A percentile compares a stretch with the other conserved stretches of the same genome.
phyloP scores from a whole-genome alignment of 2,329 filamentous ascomycete species.

The Cadophora luteo-olivacea region DNA sequence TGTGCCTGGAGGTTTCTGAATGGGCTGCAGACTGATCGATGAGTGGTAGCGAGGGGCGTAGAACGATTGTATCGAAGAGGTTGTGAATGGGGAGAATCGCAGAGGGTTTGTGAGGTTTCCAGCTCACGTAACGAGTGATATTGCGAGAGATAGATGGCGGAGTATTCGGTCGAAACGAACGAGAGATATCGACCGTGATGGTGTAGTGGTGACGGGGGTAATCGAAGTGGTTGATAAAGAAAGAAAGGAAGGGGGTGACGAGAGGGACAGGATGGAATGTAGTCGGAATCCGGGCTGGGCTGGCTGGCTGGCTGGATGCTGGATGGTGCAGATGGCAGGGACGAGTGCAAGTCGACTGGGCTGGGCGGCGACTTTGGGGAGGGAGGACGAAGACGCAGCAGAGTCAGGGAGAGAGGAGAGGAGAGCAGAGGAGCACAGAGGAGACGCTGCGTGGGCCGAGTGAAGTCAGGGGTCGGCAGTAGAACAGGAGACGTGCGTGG shows the following conservation, averaged over 20 bases:
- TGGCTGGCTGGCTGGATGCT: slow-evolving; percentile 15
- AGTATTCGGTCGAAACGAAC: slow-evolving; percentile 24
- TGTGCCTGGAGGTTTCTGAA: slow-evolving; percentile 23
- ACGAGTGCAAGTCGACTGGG: not conserved
- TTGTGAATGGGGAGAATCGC: slow-evolving; percentile 20
- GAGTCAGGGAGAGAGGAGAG: too few relatives aligned
- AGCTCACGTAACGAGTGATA: slow-evolving; percentile 40
- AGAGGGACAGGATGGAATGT: slow-evolving; percentile 9
- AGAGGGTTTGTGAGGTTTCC: slow-evolving; percentile 36
- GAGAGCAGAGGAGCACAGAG: too few relatives aligned
- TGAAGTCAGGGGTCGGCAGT: not conserved
- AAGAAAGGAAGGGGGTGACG: not conserved
- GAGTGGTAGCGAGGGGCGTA: slow-evolving; percentile 27
- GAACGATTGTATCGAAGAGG: slow-evolving; percentile 22
- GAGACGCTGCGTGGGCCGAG: not conserved
- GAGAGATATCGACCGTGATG: slow-evolving; percentile 25
- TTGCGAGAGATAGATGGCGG: slow-evolving; percentile 26
- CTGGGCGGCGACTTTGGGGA: not conserved
- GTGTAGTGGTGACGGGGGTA: slow-evolving; percentile 2
- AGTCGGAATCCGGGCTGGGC: not conserved
- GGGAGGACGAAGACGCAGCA: not conserved
- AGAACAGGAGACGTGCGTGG: not conserved
- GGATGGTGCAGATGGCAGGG: slow-evolving; percentile 11
- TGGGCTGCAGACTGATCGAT: slow-evolving; percentile 29
- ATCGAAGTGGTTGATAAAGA: slow-evolving; percentile 20